Evolutionary conservation across 768 basidiomycete species (phyloP).

Genomic region (Arthromyces matolae): DNA sequence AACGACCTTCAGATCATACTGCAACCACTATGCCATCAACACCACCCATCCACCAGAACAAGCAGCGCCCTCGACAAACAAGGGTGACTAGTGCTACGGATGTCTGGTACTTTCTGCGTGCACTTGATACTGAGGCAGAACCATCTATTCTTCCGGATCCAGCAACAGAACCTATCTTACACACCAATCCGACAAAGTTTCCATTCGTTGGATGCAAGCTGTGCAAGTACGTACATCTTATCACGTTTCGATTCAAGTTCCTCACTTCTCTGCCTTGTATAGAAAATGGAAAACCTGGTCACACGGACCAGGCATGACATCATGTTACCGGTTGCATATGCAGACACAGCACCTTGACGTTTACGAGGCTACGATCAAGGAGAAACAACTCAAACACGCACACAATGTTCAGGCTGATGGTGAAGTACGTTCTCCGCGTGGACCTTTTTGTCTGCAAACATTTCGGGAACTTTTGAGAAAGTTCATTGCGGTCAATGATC

Average conservation of each 20-base stretch:
- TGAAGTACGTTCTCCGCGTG: too few relatives aligned
- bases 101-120: slow-evolving; percentile 6
- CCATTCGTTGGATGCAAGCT: slow-evolving; percentile 8
- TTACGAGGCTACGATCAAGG: too few relatives aligned
- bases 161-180: not conserved
- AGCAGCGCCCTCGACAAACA: too few relatives aligned
- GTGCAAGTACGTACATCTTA: slow-evolving; percentile 3
- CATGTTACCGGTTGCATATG: slow-evolving; percentile 4
- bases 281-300: slow-evolving; percentile 15
- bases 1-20: too few relatives aligned
- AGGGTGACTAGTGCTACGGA: slow-evolving; percentile 2
- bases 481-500: slow-evolving; percentile 28
- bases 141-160: not conserved
- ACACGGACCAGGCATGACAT: slow-evolving; percentile 5
- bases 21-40: too few relatives aligned
- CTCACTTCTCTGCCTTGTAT: too few relatives aligned
- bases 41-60: too few relatives aligned
- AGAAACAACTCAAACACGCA: too few relatives aligned
- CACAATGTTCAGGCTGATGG: too few relatives aligned
- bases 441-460: slow-evolving; percentile 22
- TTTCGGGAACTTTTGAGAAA: slow-evolving; percentile 17
- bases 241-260: not conserved
- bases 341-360: not conserved
- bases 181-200: not conserved
- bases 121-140: not conserved